These are phyloP conservation scores for Novakomyces olei DNA, from an alignment of 805 yeast genomes.

Conservation along the genomic window DNA sequence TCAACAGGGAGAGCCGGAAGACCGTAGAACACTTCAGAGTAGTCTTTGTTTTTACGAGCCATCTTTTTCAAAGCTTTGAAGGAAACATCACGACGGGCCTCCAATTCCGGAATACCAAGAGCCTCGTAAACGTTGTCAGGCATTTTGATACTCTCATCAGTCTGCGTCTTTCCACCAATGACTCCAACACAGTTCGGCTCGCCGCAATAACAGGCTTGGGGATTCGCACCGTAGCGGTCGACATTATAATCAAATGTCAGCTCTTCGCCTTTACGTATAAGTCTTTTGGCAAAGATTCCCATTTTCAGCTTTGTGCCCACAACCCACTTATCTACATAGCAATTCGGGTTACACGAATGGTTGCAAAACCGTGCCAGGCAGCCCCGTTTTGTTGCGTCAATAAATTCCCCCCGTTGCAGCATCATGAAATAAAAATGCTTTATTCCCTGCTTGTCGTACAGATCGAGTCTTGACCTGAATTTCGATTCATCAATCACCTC, in stretches of 20 bases:
- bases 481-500: conserved; percentile 67
- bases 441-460: conserved; percentile 63
- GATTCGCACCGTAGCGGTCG: conserved; percentile 85
- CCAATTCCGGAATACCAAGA: too few species aligned
- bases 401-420: conserved; percentile 71
- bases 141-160: conserved; percentile 64
- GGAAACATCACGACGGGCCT: too few species aligned
- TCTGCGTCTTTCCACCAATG: conserved; percentile 92
- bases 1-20: background rate
- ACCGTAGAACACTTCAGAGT: background rate
- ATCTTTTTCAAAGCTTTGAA: too few species aligned
- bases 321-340: conserved; percentile 92
- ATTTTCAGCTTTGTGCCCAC: conserved; percentile 72
- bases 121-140: conserved; percentile 76
- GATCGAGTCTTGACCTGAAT: conserved; percentile 53
- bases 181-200: conserved; percentile 79
- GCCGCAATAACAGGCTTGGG: conserved; percentile 88
- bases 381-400: conserved; percentile 84
- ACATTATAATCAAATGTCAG: conserved; percentile 84
- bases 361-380: conserved; percentile 78
- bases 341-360: conserved; percentile 89
- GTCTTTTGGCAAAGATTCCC: conserved; percentile 82
- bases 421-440: conserved; percentile 80
- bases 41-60: too few species aligned
- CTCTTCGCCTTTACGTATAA: conserved; percentile 60